Evolutionary conservation across 208 protist genomes (phyloP).

Genomic region (Leishmania arabica): DNA sequence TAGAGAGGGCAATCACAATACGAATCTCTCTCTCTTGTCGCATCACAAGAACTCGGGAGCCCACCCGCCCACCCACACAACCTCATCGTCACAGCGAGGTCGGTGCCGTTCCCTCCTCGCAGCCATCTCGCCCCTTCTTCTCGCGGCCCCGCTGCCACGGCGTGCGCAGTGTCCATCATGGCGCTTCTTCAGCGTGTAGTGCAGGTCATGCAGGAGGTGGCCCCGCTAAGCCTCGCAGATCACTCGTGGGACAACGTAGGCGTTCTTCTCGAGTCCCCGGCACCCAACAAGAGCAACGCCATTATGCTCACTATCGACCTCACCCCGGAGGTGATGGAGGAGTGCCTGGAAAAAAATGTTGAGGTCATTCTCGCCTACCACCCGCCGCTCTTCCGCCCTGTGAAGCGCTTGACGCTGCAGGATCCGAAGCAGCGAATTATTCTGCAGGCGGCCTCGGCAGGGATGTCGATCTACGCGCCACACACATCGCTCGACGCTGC

Average conservation of each 20-base stretch:
- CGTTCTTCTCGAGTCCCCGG: conserved; percentile 88
- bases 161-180: conserved; percentile 15
- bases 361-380: conserved; percentile 93
- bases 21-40: background rate
- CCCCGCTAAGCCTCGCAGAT: conserved; percentile 88
- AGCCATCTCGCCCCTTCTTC: background rate
- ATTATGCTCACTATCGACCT: conserved; percentile 93
- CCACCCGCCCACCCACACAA: background rate
- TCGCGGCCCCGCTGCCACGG: background rate
- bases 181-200: conserved; percentile 60
- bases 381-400: conserved; percentile 82
- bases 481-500: conserved; percentile 91
- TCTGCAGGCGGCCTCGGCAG: conserved; percentile 58
- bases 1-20: background rate
- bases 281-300: conserved; percentile 41
- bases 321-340: conserved; percentile 87
- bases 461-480: conserved; percentile 93
- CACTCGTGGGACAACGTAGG: conserved; percentile 95
- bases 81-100: background rate
- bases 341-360: conserved; percentile 67
- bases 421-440: conserved; percentile 78
- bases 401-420: conserved; percentile 80
- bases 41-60: background rate
- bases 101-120: background rate
- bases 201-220: conserved; percentile 77